These are phyloP conservation scores for Cymbidium sinense DNA, from an alignment of 106 monocot species.

Conservation along the genomic window DNA sequence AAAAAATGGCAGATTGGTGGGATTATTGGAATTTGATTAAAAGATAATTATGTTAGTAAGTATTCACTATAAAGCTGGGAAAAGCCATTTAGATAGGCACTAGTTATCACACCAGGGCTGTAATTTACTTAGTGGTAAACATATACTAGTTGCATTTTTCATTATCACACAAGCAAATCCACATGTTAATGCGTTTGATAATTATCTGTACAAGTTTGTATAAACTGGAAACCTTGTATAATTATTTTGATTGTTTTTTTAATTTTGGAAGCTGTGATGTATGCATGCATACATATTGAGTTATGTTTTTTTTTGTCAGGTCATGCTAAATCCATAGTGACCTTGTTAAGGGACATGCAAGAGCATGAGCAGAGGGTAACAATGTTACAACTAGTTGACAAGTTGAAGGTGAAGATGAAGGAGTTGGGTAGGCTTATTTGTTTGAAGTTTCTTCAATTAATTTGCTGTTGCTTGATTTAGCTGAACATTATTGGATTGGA, in stretches of 20 bases:
- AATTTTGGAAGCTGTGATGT: neutral
- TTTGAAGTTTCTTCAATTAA: conserved; percentile 2
- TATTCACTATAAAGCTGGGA: neutral
- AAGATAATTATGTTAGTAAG: neutral
- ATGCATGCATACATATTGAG: neutral
- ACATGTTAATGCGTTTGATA: neutral
- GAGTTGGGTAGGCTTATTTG: conserved; percentile 38
- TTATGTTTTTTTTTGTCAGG: conserved; percentile 28
- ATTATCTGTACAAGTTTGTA: neutral
- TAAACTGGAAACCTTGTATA: neutral
- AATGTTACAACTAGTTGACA: conserved; percentile 85
- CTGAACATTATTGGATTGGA: neutral
- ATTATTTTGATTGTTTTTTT: neutral
- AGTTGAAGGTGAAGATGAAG: conserved; percentile 61
- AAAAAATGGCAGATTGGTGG: neutral
- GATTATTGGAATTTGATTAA: neutral
- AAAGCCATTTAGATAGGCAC: neutral
- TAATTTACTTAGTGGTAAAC: neutral
- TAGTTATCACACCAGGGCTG: neutral
- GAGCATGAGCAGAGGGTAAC: conserved; percentile 84
- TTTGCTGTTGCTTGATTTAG: neutral
- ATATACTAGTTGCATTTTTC: neutral
- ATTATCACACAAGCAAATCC: neutral
- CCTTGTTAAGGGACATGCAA: conserved; percentile 57
- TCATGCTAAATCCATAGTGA: conserved; percentile 64